A percentile compares a stretch with the other conserved stretches of the same genome.
phyloP scores from a whole-genome alignment of 805 yeast species.

The Candida odintsovae region DNA sequence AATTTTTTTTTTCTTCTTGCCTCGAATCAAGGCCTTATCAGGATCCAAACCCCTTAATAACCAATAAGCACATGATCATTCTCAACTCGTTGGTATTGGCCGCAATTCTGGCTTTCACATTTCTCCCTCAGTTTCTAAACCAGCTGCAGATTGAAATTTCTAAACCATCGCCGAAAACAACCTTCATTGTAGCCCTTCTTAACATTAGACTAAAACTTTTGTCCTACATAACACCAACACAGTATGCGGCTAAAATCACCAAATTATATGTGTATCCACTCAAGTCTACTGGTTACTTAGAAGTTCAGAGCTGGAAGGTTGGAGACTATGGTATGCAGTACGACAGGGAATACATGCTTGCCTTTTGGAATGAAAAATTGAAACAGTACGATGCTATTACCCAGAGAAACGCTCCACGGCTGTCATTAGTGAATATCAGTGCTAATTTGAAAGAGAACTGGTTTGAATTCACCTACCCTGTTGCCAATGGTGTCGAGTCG shows the following conservation, averaged over 20 bases:
- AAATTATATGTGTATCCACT: constrained; percentile 15
- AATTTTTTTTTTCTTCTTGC: too few species aligned
- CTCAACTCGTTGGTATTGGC: not conserved
- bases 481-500: constrained; percentile 1
- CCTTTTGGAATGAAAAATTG: constrained; percentile 12
- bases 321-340: constrained; percentile 18
- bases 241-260: constrained; percentile 8
- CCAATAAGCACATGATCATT: not conserved
- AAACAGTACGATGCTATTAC: constrained; percentile 14
- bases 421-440: constrained; percentile 11
- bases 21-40: too few species aligned
- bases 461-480: constrained; percentile 18
- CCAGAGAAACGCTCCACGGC: constrained; percentile 12
- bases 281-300: constrained; percentile 13
- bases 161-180: not conserved
- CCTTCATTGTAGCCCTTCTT: not conserved
- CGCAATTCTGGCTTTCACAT: not conserved
- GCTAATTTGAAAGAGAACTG: constrained; percentile 14
- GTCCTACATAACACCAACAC: not conserved
- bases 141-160: not conserved
- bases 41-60: not conserved
- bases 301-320: constrained; percentile 14
- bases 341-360: constrained; percentile 20
- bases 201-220: not conserved
- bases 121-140: not conserved